Evolutionary conservation across 2,329 filamentous ascomycete genomes (phyloP).

Genomic region (Calycina marina): DNA sequence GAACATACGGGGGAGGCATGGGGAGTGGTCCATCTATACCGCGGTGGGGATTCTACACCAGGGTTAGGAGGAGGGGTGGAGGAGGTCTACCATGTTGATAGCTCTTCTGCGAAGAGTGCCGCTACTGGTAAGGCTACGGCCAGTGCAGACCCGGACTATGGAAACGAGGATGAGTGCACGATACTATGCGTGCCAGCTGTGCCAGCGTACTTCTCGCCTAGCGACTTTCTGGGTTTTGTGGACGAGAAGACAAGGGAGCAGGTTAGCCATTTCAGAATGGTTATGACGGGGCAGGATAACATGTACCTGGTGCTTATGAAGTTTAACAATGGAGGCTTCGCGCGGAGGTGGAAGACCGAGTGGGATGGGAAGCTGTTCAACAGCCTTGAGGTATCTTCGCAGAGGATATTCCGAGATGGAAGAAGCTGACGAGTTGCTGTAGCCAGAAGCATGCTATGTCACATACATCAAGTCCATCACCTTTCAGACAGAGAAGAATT

Average conservation of each 20-base stretch:
- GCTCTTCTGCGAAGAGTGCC: constrained; percentile 1
- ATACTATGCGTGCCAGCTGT: constrained; percentile 90
- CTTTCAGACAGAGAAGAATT: constrained; percentile 39
- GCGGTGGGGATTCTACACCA: constrained; percentile 63
- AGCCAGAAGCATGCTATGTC: constrained; percentile 89
- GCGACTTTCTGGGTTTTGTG: constrained; percentile 82
- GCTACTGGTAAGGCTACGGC: constrained; percentile 9
- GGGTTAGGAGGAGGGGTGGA: constrained; percentile 34
- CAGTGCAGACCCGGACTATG: constrained; percentile 19
- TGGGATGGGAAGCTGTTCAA: constrained; percentile 94
- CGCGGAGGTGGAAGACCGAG: constrained; percentile 65
- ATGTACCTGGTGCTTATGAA: constrained; percentile 94
- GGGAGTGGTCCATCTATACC: constrained; percentile 89
- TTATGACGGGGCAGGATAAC: constrained; percentile 77
- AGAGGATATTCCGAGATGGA: constrained; percentile 1
- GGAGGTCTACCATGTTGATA: constrained; percentile 16
- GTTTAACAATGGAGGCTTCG: constrained; percentile 62
- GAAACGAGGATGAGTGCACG: constrained; percentile 41
- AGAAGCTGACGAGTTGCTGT: constrained; percentile 12
- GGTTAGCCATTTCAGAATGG: constrained; percentile 88
- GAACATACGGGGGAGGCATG: constrained; percentile 64
- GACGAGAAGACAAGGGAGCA: constrained; percentile 75
- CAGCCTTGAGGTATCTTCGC: constrained; percentile 61
- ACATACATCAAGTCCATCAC: constrained; percentile 89
- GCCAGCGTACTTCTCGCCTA: constrained; percentile 81